phyloP scores from a whole-genome alignment of 1,284 basidiomycete genomes.

The Pascua sp. region DNA sequence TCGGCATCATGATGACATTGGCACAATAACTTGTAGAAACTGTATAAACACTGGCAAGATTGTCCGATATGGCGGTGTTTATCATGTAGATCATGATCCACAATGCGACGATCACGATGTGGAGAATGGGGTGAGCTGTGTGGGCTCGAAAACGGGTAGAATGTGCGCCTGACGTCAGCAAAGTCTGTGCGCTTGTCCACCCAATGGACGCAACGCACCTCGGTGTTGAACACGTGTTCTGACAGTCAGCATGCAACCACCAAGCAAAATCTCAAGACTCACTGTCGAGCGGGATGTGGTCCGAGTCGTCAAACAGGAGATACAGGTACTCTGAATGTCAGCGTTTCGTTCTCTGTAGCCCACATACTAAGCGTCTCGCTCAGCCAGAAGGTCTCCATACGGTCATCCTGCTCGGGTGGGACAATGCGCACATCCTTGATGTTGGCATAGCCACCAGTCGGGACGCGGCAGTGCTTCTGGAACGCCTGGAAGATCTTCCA shows the following conservation, averaged over 20 bases:
- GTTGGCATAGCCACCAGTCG: slow-evolving; percentile 75
- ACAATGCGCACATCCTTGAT: slow-evolving; percentile 75
- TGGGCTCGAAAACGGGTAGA: slow-evolving; percentile 47
- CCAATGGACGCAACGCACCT: slow-evolving; percentile 54
- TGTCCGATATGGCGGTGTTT: no score
- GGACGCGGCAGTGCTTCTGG: slow-evolving; percentile 69
- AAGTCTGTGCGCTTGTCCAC: background rate
- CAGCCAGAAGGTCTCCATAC: slow-evolving; percentile 95
- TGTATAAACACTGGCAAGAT: no score
- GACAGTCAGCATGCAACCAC: slow-evolving; percentile 47
- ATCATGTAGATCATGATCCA: no score
- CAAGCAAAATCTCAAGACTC: slow-evolving; percentile 34
- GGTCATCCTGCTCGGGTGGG: slow-evolving; percentile 68
- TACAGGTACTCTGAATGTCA: slow-evolving; percentile 70
- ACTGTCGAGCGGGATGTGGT: slow-evolving; percentile 63
- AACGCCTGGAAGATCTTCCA: slow-evolving; percentile 92
- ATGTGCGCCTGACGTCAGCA: slow-evolving; percentile 38
- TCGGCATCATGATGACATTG: no score
- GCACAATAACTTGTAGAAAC: no score
- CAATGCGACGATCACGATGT: slow-evolving; percentile 20
- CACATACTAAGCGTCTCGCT: slow-evolving; percentile 75
- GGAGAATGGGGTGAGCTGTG: slow-evolving; percentile 35
- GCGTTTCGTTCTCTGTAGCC: background rate
- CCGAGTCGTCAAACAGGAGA: slow-evolving; percentile 75
- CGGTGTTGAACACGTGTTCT: slow-evolving; percentile 86